These are phyloP conservation scores for Solanum tarijense DNA, from an alignment of 257 asterid species.

Conservation along the genomic window DNA sequence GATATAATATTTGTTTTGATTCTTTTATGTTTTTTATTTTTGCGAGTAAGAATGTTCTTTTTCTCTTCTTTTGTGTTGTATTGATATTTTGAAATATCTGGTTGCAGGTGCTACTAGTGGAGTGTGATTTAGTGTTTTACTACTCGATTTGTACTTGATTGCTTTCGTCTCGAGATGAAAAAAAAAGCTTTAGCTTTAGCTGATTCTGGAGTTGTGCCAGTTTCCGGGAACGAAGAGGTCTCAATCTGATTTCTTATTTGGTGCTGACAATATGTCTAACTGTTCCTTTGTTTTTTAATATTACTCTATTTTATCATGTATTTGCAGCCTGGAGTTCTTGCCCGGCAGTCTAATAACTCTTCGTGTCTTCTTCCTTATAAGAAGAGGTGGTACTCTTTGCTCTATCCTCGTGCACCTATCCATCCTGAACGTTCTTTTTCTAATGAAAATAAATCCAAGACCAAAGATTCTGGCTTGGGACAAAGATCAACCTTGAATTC, in stretches of 20 bases:
- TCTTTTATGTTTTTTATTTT: background rate
- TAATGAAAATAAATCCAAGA: constrained; percentile 16
- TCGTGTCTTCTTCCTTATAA: constrained; percentile 57
- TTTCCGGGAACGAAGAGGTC: constrained; percentile 1
- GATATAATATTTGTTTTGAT: no score
- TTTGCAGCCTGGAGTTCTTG: constrained; percentile 36
- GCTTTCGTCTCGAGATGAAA: background rate
- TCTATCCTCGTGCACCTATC: constrained; percentile 38
- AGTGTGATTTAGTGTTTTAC: background rate
- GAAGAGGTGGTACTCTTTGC: constrained; percentile 53
- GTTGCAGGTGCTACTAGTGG: background rate
- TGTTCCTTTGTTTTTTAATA: background rate
- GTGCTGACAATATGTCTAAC: background rate
- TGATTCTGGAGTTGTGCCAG: background rate
- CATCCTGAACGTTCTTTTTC: constrained; percentile 16
- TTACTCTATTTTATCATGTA: background rate
- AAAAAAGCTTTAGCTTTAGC: background rate
- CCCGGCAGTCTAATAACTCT: constrained; percentile 34
- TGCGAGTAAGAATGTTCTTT: background rate
- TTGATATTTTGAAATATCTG: background rate
- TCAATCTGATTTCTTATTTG: background rate
- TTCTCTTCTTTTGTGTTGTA: background rate
- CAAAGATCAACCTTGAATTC: constrained; percentile 5
- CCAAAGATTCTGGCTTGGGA: constrained; percentile 8
- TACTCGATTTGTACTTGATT: background rate